phyloP scores from a whole-genome alignment of 306 rosid genomes.

The Cajanus cajan region DNA sequence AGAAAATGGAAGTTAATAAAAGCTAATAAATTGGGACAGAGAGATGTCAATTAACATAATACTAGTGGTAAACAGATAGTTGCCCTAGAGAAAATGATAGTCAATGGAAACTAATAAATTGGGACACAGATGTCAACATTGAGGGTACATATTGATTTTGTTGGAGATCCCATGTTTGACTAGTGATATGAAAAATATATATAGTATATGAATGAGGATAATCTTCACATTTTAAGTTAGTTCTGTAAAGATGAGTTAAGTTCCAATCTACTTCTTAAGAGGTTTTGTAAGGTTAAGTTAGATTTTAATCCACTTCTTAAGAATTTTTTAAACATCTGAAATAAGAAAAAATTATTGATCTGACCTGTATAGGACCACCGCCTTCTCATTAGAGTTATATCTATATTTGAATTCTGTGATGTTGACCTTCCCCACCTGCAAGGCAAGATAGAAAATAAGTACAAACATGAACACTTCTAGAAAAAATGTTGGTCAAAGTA shows the following conservation, averaged over 20 bases:
- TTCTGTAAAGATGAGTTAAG: too few species aligned
- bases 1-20: not conserved
- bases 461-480: conserved; percentile 8
- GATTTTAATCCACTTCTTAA: too few species aligned
- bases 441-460: conserved; percentile 27
- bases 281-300: too few species aligned
- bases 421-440: conserved; percentile 77
- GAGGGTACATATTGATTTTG: not conserved
- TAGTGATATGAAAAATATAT: too few species aligned
- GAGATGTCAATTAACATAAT: not conserved
- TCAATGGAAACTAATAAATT: not conserved
- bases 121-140: not conserved
- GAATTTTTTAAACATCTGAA: not conserved
- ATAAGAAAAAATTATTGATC: not conserved
- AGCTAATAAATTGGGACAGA: not conserved
- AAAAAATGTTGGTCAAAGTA: not conserved
- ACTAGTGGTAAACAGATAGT: not conserved
- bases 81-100: not conserved
- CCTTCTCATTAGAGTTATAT: conserved; percentile 53
- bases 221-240: too few species aligned
- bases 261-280: too few species aligned
- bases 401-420: conserved; percentile 93
- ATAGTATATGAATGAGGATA: too few species aligned
- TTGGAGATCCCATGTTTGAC: too few species aligned
- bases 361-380: conserved; percentile 88